Base-by-base conservation (phyloP, 495 filamentous ascomycete genomes). In the Lasiosphaeria hispida region DNA sequence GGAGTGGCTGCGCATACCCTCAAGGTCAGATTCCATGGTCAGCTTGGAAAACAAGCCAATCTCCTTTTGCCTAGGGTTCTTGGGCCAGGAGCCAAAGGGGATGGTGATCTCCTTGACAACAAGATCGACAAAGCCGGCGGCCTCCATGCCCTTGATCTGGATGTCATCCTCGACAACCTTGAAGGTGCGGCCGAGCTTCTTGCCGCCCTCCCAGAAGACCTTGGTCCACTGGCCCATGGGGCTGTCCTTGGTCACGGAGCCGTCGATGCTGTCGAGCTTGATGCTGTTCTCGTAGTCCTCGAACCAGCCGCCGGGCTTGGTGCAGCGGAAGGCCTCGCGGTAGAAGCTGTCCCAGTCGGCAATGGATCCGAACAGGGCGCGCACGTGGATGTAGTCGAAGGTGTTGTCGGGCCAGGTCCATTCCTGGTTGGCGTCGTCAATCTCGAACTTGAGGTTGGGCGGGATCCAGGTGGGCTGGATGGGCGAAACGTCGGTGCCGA, bases 401-500 rank as follows among this genome's bases (percentile, higher is more conserved):
- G 66, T 53, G 44, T 79, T 68, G 15, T 66, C 53, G 13, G 67
- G 58, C 54, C 73, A 81, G 13, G 73, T 65, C 81, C 81, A 85
- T 18, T 64, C 57, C 10, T 62, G 54, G 50, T 75, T 72, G 60
- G 77, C 75, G 60, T 83, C 79, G 52, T 81, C 80, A 40, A 83
- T 69, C 57, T 79, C 74, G 62, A 84, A 84, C 10, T 63, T 55
- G 8, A 80, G 67, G 60, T 81, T 81, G 8, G 75, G 73, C 3
- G 79, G 78, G 7, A 77, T 75, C 73, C 77, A 75, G 37, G 62
- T 55, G 0, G 79, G 76, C 57, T 85, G 82, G 53, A 84, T 85
- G 0, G 80, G 76, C 5, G 79, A 83, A 33, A 89, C 72, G 62
- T 90, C 87, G n/a, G 84, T 85, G 15, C 86, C 87, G 44, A 84